A percentile compares a stretch with the other conserved stretches of the same genome.
These are phyloP conservation scores for Fallopia convolvulus DNA, from an alignment of 148 eudicot species.

Conservation along the genomic window DNA sequence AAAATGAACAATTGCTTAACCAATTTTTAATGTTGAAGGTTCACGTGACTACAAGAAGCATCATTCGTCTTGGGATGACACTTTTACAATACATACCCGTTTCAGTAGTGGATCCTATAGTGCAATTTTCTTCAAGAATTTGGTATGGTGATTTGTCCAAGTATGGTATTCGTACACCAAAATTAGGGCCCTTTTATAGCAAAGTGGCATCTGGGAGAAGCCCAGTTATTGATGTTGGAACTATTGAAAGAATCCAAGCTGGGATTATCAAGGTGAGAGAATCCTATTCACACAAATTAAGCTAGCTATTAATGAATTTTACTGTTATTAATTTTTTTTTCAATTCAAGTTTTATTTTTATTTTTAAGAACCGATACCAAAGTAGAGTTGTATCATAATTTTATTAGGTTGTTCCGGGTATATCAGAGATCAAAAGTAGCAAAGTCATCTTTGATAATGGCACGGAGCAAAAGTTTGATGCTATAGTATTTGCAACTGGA, in stretches of 20 bases:
- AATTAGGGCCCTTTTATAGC: conserved; percentile 21
- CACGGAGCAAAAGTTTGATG: conserved; percentile 20
- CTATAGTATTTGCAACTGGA: conserved; percentile 33
- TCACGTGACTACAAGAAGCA: conserved; percentile 21
- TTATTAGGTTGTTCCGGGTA: conserved; percentile 23
- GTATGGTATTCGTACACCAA: conserved; percentile 27
- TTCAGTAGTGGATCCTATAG: conserved; percentile 15
- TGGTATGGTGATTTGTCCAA: conserved; percentile 24
- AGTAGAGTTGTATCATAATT: neutral
- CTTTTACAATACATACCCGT: conserved; percentile 20
- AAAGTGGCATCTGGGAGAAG: conserved; percentile 19
- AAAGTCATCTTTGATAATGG: conserved; percentile 19
- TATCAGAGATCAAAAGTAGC: conserved; percentile 16
- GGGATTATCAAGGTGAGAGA: conserved; percentile 26
- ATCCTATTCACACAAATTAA: neutral
- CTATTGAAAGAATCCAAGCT: conserved; percentile 15
- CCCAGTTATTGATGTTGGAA: conserved; percentile 30
- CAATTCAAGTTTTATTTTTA: no score
- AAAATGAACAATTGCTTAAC: neutral
- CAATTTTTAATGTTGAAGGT: conserved; percentile 15
- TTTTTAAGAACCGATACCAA: no score
- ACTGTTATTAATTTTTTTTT: no score
- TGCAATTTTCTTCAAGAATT: neutral
- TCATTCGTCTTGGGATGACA: conserved; percentile 20
- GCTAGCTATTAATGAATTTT: no score